Evolutionary conservation across 2,329 filamentous ascomycete species (phyloP).

Genomic region (Herpotrichia juniperi): DNA sequence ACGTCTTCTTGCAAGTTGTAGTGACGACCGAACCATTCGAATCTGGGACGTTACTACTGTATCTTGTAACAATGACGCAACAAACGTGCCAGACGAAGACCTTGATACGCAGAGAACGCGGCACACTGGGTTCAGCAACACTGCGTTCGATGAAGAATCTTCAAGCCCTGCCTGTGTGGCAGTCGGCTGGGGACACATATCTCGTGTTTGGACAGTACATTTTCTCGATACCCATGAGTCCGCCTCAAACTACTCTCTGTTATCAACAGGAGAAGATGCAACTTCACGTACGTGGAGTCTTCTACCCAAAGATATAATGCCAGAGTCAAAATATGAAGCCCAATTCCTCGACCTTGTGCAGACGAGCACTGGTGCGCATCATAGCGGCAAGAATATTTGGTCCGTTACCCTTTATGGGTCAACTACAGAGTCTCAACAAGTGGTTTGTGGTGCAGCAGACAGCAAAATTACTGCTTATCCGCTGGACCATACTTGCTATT

Average conservation of each 20-base stretch:
- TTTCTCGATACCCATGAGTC: constrained; percentile 57
- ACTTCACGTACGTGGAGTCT: constrained; percentile 73
- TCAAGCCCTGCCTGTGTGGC: constrained; percentile 59
- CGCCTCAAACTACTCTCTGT: constrained; percentile 55
- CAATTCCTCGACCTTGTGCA: constrained; percentile 54
- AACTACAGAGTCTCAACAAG: constrained; percentile 11
- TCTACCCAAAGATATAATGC: constrained; percentile 7
- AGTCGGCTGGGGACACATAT: constrained; percentile 82
- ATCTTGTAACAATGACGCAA: constrained; percentile 22
- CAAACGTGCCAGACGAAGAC: constrained; percentile 29
- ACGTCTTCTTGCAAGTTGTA: constrained; percentile 85
- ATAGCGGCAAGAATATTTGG: constrained; percentile 93
- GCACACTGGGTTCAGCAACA: constrained; percentile 54
- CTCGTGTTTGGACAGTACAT: constrained; percentile 85
- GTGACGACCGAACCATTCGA: constrained; percentile 88
- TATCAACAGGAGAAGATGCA: constrained; percentile 87
- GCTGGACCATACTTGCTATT: constrained; percentile 12
- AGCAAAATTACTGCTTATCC: constrained; percentile 58
- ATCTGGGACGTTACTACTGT: constrained; percentile 81
- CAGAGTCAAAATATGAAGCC: background rate
- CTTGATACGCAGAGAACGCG: constrained; percentile 31
- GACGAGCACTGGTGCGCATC: constrained; percentile 64
- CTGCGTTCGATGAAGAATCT: constrained; percentile 26
- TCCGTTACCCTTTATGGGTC: constrained; percentile 48
- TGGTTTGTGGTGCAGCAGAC: constrained; percentile 75